Conservation (phyloP, 2,329 filamentous ascomycete genomes). For the Aspergillus sergii region DNA sequence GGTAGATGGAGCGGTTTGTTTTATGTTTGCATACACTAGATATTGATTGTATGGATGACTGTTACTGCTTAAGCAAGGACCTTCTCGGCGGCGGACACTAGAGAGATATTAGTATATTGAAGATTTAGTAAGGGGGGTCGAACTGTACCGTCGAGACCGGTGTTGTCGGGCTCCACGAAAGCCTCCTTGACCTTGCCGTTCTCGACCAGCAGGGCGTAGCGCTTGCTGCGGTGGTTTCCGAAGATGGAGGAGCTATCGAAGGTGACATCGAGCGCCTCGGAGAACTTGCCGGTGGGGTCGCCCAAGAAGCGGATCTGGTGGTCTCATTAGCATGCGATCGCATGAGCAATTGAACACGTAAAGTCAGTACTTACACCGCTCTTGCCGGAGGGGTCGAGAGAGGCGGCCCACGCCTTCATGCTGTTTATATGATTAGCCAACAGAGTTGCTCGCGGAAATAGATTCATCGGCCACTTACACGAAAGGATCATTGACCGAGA, state of each 20-base stretch:
- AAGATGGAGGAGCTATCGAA: conserved; percentile 82
- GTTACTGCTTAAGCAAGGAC: conserved; percentile 43
- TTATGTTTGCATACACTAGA: neutral
- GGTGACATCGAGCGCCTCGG: conserved; percentile 76
- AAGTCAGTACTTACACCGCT: conserved; percentile 67
- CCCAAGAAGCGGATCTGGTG: conserved; percentile 82
- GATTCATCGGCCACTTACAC: conserved; percentile 63
- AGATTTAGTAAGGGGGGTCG: conserved; percentile 1
- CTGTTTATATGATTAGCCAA: conserved; percentile 47
- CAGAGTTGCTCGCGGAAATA: neutral
- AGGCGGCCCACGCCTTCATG: conserved; percentile 85
- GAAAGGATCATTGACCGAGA: conserved; percentile 92
- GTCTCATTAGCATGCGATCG: neutral
- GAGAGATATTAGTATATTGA: conserved; percentile 18
- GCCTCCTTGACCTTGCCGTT: conserved; percentile 81
- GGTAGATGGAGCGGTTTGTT: neutral
- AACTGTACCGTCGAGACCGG: conserved; percentile 71
- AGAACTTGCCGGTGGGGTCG: conserved; percentile 78
- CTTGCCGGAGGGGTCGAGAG: conserved; percentile 72
- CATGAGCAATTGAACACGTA: neutral
- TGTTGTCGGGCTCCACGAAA: conserved; percentile 86
- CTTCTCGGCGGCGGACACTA: conserved; percentile 54
- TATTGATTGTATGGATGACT: conserved; percentile 1
- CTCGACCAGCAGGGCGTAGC: conserved; percentile 82
- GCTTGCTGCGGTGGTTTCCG: conserved; percentile 79